Evolutionary conservation across 257 asterid genomes (phyloP).

Genomic region (Thymus mandschuricus): DNA sequence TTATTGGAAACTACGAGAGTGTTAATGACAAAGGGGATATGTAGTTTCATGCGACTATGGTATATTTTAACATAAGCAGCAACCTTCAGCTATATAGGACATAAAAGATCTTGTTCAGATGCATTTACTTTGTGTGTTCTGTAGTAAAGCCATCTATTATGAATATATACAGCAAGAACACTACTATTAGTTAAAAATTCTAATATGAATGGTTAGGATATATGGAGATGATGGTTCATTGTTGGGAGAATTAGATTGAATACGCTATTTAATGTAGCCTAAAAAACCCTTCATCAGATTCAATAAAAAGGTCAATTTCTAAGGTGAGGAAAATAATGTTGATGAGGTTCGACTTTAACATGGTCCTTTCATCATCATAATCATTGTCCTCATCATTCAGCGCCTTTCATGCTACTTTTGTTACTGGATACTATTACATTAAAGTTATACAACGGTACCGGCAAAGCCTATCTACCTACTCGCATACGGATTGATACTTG

Average conservation of each 20-base stretch:
- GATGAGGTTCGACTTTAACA: background rate
- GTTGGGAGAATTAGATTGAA: background rate
- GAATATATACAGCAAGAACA: background rate
- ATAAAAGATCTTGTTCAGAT: background rate
- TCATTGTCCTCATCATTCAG: background rate
- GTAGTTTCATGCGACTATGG: background rate
- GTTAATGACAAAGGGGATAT: background rate
- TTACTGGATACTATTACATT: background rate
- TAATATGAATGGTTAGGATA: background rate
- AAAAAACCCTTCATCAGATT: background rate
- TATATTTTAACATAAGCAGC: background rate
- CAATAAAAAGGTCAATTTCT: background rate
- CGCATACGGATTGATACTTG: background rate
- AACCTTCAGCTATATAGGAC: constrained; percentile 1
- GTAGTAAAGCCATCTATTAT: background rate
- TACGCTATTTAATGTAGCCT: background rate
- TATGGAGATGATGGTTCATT: background rate
- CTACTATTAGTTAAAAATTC: background rate
- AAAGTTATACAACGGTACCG: background rate
- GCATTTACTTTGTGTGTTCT: constrained; percentile 2
- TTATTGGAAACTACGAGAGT: background rate
- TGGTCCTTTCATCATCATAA: background rate
- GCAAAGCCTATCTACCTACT: too few species aligned
- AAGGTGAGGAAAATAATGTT: background rate
- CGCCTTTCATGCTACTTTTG: background rate